Evolutionary conservation across 129 eudicot genomes (phyloP), one percentile per base, ranked within the genome.

Genomic region (Chrysanthemum seticuspe): DNA sequence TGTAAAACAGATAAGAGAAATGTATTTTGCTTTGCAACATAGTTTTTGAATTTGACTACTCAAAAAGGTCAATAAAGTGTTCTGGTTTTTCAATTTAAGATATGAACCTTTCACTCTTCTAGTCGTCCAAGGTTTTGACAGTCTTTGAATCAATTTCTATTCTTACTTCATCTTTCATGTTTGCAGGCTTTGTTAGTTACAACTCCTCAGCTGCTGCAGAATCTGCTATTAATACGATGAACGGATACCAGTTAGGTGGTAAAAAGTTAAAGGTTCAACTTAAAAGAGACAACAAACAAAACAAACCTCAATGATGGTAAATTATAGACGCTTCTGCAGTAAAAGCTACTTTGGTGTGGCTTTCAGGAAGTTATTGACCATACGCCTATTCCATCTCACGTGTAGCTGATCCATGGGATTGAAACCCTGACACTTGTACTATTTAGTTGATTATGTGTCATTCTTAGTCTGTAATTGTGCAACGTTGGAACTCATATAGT

Each of bases 201-300:
- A 96, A 94, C 44, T 86, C 96, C 2, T 83, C 96, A 62, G 66
- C 78, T 16, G 87, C 91, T 67, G 97, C 97, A 65, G 89, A 94
- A 80, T 67, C 91, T 70, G 97, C 98, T 13, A 94, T 94, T 47
- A 86, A 55, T 81, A 78, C 23, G 82, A 94, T 94, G 98, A 90
- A 94, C 74, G 97, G 98, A 58, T 86, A 67, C 78, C 96, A 90
- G 54, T 81, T 94, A 84, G 93, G 96, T 14, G 86, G 96, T 84
- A 90, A 94, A 73, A 94, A 87, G 70, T 83, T 94, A 84, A 94
- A 90, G 85, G 98, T 94, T 81, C 92, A 94, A 83, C 96, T 87
- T 60, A 94, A 94, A 84, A 73, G 93, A 86, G 97, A 86, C 79
- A 89, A 90, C 75, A 94, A 86, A 81, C 88, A 82, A 72, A 90